These are phyloP conservation scores for Phytophthora sansomeana DNA, from an alignment of 352 stramenopile species.

Conservation along the genomic window DNA sequence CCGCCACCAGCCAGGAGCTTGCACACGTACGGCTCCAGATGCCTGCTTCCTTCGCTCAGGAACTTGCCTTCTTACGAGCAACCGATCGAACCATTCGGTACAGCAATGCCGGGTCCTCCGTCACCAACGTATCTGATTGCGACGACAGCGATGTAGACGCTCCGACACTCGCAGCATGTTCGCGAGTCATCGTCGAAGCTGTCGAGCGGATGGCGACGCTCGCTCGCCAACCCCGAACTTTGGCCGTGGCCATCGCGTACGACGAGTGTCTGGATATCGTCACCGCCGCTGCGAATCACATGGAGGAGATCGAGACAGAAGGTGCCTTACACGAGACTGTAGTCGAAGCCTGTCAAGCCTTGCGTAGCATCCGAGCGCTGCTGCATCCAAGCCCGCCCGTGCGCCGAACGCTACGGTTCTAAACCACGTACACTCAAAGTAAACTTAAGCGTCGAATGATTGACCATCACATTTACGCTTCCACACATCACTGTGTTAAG, in stretches of 20 bases:
- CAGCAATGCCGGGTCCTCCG: slow-evolving; percentile 9
- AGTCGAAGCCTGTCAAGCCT: slow-evolving; percentile 31
- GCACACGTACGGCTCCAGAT: no score
- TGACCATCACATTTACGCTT: no score
- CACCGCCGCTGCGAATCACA: slow-evolving; percentile 34
- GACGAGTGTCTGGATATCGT: slow-evolving; percentile 48
- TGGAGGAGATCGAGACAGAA: slow-evolving; percentile 27
- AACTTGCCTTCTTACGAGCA: slow-evolving; percentile 4
- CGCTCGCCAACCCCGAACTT: slow-evolving; percentile 17
- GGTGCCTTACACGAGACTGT: slow-evolving; percentile 15
- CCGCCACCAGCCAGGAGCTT: slow-evolving; percentile 6
- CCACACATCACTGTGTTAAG: neutral
- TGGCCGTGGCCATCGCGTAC: slow-evolving; percentile 42
- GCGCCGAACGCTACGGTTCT: slow-evolving; percentile 41
- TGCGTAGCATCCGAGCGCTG: slow-evolving; percentile 33
- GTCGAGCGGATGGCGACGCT: slow-evolving; percentile 37
- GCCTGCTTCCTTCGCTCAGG: no score
- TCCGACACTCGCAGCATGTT: slow-evolving; percentile 35
- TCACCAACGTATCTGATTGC: slow-evolving; percentile 14
- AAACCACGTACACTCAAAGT: neutral
- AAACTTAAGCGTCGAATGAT: no score
- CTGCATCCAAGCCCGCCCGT: slow-evolving; percentile 35
- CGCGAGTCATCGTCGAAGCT: slow-evolving; percentile 27
- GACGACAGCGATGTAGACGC: neutral
- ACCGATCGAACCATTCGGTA: slow-evolving; percentile 9